Conservation (phyloP, 176 grass and related monocot genomes). For the barley (Hordeum vulgare) region MorexV3_pseudomolecules_assembly NC_058524.1:62276100-62276599, state of each 20-base stretch:
- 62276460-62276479: neutral
- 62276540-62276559: neutral
- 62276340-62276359: slow-evolving; percentile 25
- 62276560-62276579: neutral
- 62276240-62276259: slow-evolving; percentile 77
- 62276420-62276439: neutral
- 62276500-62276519: neutral
- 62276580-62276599: neutral
- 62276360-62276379: neutral
- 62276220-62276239: slow-evolving; percentile 91
- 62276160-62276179: slow-evolving; percentile 99
- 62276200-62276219: slow-evolving; percentile 98
- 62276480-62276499: neutral
- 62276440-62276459: neutral
- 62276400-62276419: neutral
- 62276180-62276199: slow-evolving; percentile 88
- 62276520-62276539: neutral
- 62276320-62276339: slow-evolving; percentile 99
- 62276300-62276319: slow-evolving; percentile 91
- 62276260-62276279: slow-evolving; percentile 92
- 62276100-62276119: slow-evolving; percentile 4
- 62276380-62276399: neutral
- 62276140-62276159: slow-evolving; percentile 28
- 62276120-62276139: slow-evolving; percentile 29
- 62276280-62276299: slow-evolving; percentile 77